Evolutionary conservation across 495 filamentous ascomycete species (phyloP), one percentile per base, ranked within the genome.

Genomic region (Penicillium coffeae): DNA sequence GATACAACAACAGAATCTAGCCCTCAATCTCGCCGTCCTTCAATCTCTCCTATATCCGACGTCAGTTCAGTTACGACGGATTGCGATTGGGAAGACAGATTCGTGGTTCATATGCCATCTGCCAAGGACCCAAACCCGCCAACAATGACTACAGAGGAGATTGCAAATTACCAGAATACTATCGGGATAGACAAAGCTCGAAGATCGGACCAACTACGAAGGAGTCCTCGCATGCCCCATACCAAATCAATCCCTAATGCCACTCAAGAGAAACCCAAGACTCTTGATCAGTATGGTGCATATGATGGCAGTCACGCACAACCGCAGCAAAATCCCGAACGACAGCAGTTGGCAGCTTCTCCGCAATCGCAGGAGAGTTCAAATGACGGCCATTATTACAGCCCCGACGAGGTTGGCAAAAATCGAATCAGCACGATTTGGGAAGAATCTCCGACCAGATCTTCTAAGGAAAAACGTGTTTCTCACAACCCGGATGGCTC

Each of bases 81-180:
- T 14, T 70, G 72, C 8, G 65, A 70, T 18, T 70, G 72, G 70
- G 68, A 69, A 33, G 72, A 76, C 45, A 59, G 63, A 57, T 75
- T 74, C 42, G 71, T 75, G 34, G 67, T 75, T 12, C 55, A 76
- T 19, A 77, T 75, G 70, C 73, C 70, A 1, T 66, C 67, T 25
- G 71, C 73, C 1, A 68, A 66, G 35, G 67, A 75, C 0, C 71
- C 73, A 1, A 74, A 72, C 39, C 73, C 72, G 3, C 63, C 68
- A 2, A 63, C 52, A 1, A 68, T 75, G 64, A 69, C 66, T 7
- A 57, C 56, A 0, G 59, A 66, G 21, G 63, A 76, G 47, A 74
- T 75, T 10, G 40, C 56, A 3, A 51, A 72, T 6, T 77, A 70
- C 41, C 73, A 75, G 25, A 58, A 63, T 27, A 68, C 58, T 18